Percentiles rank a stretch among this genome's conserved stretches.
phyloP scores from a whole-genome alignment of 192 early-diverging fungal species.

The Mortierella claussenii region DNA sequence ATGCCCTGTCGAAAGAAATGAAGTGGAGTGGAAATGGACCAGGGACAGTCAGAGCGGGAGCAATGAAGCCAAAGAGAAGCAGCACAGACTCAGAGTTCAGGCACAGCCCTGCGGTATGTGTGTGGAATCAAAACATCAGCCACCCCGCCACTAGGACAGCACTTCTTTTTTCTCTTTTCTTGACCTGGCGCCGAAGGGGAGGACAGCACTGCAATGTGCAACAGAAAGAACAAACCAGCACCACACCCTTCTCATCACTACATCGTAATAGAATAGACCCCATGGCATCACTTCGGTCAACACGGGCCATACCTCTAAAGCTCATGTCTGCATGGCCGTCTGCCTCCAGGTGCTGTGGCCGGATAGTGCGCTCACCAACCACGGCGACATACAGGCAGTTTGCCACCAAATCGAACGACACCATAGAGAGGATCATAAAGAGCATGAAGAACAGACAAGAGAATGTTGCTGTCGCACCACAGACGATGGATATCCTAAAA shows the following conservation, averaged over 20 bases:
- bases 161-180: no score
- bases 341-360: neutral
- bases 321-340: neutral
- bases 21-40: no score
- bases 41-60: no score
- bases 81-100: no score
- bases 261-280: neutral
- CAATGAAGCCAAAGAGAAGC: no score
- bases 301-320: neutral
- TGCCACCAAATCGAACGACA: slow-evolving; percentile 15
- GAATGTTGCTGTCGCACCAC: neutral
- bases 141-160: no score
- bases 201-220: neutral
- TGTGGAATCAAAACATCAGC: no score
- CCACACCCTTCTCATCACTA: no score
- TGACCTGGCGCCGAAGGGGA: no score
- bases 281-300: neutral
- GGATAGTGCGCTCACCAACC: neutral
- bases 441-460: slow-evolving; percentile 38
- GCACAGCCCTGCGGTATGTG: no score
- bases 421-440: no score
- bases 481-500: slow-evolving; percentile 27
- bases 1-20: no score
- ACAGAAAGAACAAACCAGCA: neutral
- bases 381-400: neutral